Conservation (phyloP, 129 eudicot species). For the Artemisia argyi region DNA sequence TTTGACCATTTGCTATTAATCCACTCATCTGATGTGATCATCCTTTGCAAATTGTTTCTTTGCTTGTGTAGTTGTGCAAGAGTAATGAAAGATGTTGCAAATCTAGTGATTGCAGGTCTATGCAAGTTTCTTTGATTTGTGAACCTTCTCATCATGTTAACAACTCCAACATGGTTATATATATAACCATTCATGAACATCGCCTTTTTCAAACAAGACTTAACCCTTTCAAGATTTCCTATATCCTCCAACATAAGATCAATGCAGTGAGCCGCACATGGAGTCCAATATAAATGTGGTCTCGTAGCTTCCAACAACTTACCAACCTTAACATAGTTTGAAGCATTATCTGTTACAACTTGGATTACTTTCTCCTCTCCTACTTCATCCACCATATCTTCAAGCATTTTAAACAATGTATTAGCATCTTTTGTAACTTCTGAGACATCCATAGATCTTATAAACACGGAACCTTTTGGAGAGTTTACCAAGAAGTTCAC, state of each 20-base stretch:
- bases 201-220: background rate
- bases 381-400: background rate
- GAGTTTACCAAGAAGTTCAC: background rate
- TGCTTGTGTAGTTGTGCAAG: background rate
- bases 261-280: background rate
- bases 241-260: background rate
- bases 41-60: background rate
- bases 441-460: background rate
- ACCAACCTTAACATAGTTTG: background rate
- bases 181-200: slow-evolving; percentile 1
- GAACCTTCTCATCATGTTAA: background rate
- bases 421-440: background rate
- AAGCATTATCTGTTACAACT: background rate
- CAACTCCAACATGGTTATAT: background rate
- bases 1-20: background rate
- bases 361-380: background rate
- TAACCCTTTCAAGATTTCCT: background rate
- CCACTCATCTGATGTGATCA: background rate
- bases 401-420: background rate
- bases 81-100: background rate
- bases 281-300: background rate
- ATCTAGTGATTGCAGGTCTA: too few species aligned
- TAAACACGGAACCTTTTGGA: background rate
- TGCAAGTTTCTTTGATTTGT: background rate
- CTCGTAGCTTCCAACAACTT: background rate